These are phyloP conservation scores for Ajuga reptans DNA, from an alignment of 305 asterid species.

Conservation along the genomic window DNA sequence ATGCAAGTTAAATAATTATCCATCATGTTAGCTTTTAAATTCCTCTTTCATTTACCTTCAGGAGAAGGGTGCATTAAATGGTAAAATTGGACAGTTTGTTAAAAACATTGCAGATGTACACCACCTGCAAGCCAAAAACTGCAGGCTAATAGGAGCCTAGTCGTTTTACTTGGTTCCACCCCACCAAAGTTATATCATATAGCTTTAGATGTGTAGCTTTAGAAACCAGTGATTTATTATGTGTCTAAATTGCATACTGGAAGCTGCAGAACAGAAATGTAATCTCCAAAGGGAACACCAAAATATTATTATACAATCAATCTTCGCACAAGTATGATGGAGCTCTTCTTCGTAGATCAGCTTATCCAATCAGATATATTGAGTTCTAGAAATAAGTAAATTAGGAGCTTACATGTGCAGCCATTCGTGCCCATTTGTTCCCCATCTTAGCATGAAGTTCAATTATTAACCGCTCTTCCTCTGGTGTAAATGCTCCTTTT, in stretches of 20 bases:
- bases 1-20: neutral
- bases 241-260: neutral
- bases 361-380: slow-evolving; percentile 1
- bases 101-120: neutral
- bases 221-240: neutral
- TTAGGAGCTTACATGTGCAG: slow-evolving; percentile 50
- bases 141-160: neutral
- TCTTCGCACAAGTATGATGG: neutral
- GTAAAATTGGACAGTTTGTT: neutral
- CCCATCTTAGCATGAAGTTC: slow-evolving; percentile 73
- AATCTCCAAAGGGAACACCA: slow-evolving; percentile 14
- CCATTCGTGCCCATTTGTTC: slow-evolving; percentile 72
- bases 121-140: slow-evolving; percentile 14
- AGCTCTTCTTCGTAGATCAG: slow-evolving; percentile 1
- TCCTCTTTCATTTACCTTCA: too few relatives aligned
- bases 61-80: too few relatives aligned
- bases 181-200: slow-evolving; percentile 4
- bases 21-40: neutral
- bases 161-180: slow-evolving; percentile 9
- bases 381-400: slow-evolving; percentile 6
- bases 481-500: slow-evolving; percentile 56
- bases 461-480: slow-evolving; percentile 50
- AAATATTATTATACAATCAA: neutral
- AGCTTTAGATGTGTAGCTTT: neutral
- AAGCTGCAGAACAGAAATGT: slow-evolving; percentile 5